Percentiles rank a stretch among this genome's conserved stretches.
phyloP scores from a whole-genome alignment of 805 yeast species.

The Diddensiella caesifluorescens region DNA sequence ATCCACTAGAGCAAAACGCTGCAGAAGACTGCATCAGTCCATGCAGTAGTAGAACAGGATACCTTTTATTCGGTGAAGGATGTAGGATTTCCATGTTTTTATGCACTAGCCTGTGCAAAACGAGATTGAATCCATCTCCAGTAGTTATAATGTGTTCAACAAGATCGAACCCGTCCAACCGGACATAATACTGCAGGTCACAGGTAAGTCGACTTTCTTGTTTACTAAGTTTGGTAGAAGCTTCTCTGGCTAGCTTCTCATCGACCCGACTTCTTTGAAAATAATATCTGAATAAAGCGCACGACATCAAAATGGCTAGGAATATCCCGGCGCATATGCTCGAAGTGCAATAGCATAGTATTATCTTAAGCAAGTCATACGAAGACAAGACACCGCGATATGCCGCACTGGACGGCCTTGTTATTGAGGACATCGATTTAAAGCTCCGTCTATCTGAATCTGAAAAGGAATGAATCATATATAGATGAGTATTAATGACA shows the following conservation, averaged over 20 bases:
- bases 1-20: slow-evolving; percentile 78
- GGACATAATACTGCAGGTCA: slow-evolving; percentile 64
- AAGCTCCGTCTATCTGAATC: not conserved
- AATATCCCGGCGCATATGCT: slow-evolving; percentile 22
- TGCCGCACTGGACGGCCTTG: not conserved
- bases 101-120: slow-evolving; percentile 56
- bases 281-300: slow-evolving; percentile 20
- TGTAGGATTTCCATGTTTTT: slow-evolving; percentile 35
- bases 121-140: slow-evolving; percentile 72
- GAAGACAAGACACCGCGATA: not conserved
- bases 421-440: not conserved
- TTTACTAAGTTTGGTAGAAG: slow-evolving; percentile 13
- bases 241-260: not conserved
- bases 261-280: slow-evolving; percentile 5
- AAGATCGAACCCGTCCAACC: slow-evolving; percentile 53
- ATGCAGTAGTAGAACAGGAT: slow-evolving; percentile 74
- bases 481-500: too few relatives aligned
- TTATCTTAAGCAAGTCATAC: slow-evolving; percentile 3
- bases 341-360: slow-evolving; percentile 24
- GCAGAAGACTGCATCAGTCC: slow-evolving; percentile 87
- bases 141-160: slow-evolving; percentile 60
- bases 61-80: slow-evolving; percentile 31
- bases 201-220: slow-evolving; percentile 39
- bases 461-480: not conserved
- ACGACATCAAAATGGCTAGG: slow-evolving; percentile 22